Evolutionary conservation across 768 basidiomycete species (phyloP), one percentile per base, ranked within the genome.

Genomic region (Imleria badia): DNA sequence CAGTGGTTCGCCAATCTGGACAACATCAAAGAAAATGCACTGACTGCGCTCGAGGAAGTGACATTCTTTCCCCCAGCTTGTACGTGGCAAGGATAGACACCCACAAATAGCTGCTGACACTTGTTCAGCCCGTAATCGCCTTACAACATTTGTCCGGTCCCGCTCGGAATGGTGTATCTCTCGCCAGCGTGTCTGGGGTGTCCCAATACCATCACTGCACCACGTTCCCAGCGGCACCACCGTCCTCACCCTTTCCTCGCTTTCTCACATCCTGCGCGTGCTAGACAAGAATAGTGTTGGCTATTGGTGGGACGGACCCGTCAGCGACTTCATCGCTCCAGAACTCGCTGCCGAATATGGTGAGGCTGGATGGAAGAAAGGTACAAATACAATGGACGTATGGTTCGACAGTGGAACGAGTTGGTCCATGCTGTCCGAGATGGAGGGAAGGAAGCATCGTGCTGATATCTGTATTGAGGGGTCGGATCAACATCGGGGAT

Each of bases 101-200:
- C 14, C 29, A 20, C 20, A 26, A 39, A 38, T 26, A 23, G 54
- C 13, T 36, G 17, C 23, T 48, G 43, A 43, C 33, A 20, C 29
- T 34, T 49, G 45, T 40, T 6, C 58, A 97, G 95, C 94, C 3
- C 85, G 87, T 10, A 89, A 86, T 43, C 87, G 94, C n/a, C 83
- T 99, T 11, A 86, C 92, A 59, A 78, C 94, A 0, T 96, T 93
- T 69, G 79, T 98, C 48, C 81, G 76, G 3, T 88, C 87, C 1
- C 91, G 96, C 12, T 93, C 94, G 0, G 96, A 99, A 73, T 99
- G 96, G 96, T 99, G 96, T 65, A 98, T 99, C 52, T 98, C 96
- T 38, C 87, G 96, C 7, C 96, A 99, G 66, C 87, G 96, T 30
- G 89, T 90, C 19, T 99, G 96, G 96, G 96, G 96, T 19, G 91